Evolutionary conservation across 441 rosid species (phyloP), one percentile per base, ranked within the genome.

Genomic region (Flueggea neowawraea): DNA sequence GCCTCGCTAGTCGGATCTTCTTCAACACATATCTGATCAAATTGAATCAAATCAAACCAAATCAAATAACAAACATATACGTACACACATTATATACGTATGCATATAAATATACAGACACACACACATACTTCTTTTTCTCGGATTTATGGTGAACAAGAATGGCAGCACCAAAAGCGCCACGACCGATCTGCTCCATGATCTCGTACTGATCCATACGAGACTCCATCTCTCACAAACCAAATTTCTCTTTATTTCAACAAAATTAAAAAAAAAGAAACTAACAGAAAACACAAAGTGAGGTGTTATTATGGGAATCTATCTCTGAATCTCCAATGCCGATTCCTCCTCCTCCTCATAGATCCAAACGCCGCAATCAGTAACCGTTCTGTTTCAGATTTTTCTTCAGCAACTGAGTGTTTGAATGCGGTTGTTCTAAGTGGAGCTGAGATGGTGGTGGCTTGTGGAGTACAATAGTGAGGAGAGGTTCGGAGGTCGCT

Each of bases 101-200:
- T 22, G 28, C 28, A 31, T 9, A 39, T 49, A 3, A 57, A 15
- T 28, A 1, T 47, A 12, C 2, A 9, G 28, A 56, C 31, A 9
- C 8, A 4, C 55, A 33, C 4, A 39, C 65, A 28, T 70, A 93
- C 97, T 86, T 93, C 81, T 88, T 92, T 78, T 80, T 90, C 82
- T 93, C 97, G n/a, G 90, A 77, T 66, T 83, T 90, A 77, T 93
- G 96, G 68, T 78, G 80, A 60, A 93, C 98, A 13, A 93, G 87
- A 82, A 93, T 93, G 58, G 98, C 97, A 16, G 97, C 97, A 32
- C 98, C 98, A 55, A 93, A 93, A 2, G 98, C 97, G 2, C 98
- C 98, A 41, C 98, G 87, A n/a, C 97, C 98, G 80, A 93, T 90
- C 91, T 90, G 97, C 69, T 90, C 98, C 97, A 93, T 93, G 78